Evolutionary conservation across 306 rosid genomes (phyloP), one percentile per base, ranked within the genome.

Genomic region (Arachis stenosperma): DNA sequence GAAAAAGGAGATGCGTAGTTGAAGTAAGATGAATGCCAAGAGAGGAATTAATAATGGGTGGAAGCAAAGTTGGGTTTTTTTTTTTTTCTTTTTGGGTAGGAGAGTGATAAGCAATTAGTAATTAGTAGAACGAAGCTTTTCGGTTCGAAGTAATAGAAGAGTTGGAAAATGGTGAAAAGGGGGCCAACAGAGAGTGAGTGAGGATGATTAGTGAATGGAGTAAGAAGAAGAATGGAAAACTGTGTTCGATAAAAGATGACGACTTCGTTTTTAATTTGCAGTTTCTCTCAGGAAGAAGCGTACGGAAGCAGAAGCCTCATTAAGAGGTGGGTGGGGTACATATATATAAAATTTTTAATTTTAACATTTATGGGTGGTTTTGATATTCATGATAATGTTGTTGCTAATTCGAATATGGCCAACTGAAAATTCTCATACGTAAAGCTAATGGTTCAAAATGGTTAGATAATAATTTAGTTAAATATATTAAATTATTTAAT

Each of bases 1-100:
- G 65, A 50, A 17, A 17, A 67, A 11, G 55, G 40, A 54, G 65
- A 65, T 27, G 17, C 41, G 13, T 7, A 2, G 68, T 22, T 44
- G 68, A 44, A 60, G 58, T 12, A n/a, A 36, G 73, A 79, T 9
- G 74, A 73, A 53, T 67, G 71, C 50, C 39, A 43, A 29, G 12
- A 55, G 51, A 46, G 40, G 69, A 17, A 53, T 9, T n/a, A 46
- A 7, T 27, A 8, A 7, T 58, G 68, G n/a, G 57, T 33, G 33
- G 72, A 54, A 55, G 44, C 61, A 44, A 58, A 57, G 53, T 56
- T 63, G 74, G 67, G 77, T 33, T 33, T 33, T 22, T 22, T 33
- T 33, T 22, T 22, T 22, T 22, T 1, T 17, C 17, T 44, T 62
- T 50, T 54, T 14, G 11, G 33, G 52, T 60, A 48, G 59, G 57